Evolutionary conservation across 129 eudicot species (phyloP).

Genomic region (Arctium lappa): DNA sequence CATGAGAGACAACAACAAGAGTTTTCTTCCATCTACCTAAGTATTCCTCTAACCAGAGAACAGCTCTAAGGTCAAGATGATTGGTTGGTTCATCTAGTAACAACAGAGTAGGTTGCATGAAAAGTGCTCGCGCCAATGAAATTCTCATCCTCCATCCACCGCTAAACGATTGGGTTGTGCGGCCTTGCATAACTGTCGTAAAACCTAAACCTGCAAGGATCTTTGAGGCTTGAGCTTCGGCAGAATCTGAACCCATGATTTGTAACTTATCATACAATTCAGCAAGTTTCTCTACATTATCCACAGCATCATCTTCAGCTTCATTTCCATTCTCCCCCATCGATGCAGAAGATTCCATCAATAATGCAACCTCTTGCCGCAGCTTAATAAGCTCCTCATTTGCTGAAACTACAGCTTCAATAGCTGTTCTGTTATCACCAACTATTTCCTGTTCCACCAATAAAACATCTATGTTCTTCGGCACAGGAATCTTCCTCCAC

Average conservation of each 20-base stretch:
- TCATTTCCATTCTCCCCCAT: slow-evolving; percentile 11
- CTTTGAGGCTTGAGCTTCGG: slow-evolving; percentile 76
- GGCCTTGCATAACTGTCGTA: slow-evolving; percentile 66
- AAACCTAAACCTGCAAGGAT: slow-evolving; percentile 78
- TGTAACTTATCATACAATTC: slow-evolving; percentile 58
- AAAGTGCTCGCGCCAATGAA: slow-evolving; percentile 71
- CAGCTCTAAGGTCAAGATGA: slow-evolving; percentile 73
- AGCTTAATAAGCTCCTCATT: slow-evolving; percentile 60
- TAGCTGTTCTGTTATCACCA: slow-evolving; percentile 69
- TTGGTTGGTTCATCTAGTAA: slow-evolving; percentile 72
- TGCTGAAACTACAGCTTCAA: slow-evolving; percentile 77
- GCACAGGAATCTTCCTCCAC: slow-evolving; percentile 62
- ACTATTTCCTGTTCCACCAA: slow-evolving; percentile 76
- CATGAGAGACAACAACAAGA: slow-evolving; percentile 70
- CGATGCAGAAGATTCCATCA: slow-evolving; percentile 31
- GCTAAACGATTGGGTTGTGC: slow-evolving; percentile 61
- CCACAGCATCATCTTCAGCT: slow-evolving; percentile 24
- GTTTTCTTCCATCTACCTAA: slow-evolving; percentile 75
- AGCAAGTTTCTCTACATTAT: slow-evolving; percentile 52
- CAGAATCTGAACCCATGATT: slow-evolving; percentile 74
- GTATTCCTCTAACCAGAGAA: slow-evolving; percentile 74
- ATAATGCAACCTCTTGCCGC: slow-evolving; percentile 53
- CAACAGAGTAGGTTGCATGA: slow-evolving; percentile 67
- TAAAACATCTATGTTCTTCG: slow-evolving; percentile 68
- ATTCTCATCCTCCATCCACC: slow-evolving; percentile 91